Conservation (phyloP, 805 yeast genomes). For the Isabelozyma rhagii region DNA sequence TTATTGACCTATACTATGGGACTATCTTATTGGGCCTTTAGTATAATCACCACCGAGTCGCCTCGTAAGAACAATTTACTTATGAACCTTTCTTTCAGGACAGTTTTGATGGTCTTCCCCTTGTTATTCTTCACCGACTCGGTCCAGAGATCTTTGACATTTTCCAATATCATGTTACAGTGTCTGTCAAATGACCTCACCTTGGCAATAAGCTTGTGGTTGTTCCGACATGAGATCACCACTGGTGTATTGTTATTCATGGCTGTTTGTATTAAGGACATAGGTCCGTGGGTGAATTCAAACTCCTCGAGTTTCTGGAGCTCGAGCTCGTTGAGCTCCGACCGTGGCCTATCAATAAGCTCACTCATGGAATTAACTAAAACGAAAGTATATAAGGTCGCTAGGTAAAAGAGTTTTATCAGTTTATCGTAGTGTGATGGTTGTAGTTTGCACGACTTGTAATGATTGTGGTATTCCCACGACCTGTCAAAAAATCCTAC, state of each 20-base stretch:
- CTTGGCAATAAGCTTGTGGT: conserved; percentile 85
- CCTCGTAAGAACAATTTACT: conserved; percentile 92
- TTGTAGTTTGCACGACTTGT: neutral
- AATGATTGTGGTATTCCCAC: neutral
- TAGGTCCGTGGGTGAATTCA: conserved; percentile 88
- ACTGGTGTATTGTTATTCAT: conserved; percentile 72
- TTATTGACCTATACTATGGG: neutral
- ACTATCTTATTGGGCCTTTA: conserved; percentile 36
- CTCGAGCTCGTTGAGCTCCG: conserved; percentile 78
- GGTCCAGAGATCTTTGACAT: conserved; percentile 85
- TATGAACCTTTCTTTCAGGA: conserved; percentile 68
- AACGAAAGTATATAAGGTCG: neutral
- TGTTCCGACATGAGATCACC: conserved; percentile 85
- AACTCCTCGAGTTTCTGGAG: conserved; percentile 81
- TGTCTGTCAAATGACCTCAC: conserved; percentile 96
- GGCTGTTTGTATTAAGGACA: conserved; percentile 82
- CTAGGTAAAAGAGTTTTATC: too few relatives aligned
- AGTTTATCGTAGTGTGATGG: neutral
- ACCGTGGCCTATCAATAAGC: conserved; percentile 66
- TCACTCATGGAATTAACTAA: conserved; percentile 48
- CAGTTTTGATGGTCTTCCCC: conserved; percentile 68
- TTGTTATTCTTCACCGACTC: conserved; percentile 58
- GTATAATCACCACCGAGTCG: conserved; percentile 85
- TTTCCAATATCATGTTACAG: conserved; percentile 87
- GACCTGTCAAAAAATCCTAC: neutral